A percentile compares a stretch with the other conserved stretches of the same genome.
Conservation (phyloP, 2,329 filamentous ascomycete species). For the Ceratocystis lukuohia region DNA sequence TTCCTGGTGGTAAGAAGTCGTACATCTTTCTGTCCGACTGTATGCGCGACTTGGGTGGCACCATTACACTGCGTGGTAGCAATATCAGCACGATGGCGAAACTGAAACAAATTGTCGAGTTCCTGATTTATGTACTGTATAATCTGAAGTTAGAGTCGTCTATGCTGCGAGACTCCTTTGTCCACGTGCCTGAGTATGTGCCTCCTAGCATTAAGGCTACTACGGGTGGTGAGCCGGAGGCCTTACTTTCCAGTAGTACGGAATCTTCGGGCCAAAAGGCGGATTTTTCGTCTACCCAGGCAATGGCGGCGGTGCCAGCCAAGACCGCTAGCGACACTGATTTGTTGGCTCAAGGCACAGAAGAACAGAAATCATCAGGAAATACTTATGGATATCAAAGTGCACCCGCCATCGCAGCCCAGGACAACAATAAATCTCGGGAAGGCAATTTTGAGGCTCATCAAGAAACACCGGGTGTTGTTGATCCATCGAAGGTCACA, state of each 20-base stretch:
- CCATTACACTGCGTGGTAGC: constrained; percentile 78
- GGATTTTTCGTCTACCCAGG: not conserved
- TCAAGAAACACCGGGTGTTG: not conserved
- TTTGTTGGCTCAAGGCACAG: too few species aligned
- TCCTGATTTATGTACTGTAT: constrained; percentile 98
- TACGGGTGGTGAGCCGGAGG: not conserved
- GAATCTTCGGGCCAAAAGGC: not conserved
- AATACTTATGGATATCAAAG: not conserved
- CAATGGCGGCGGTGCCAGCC: not conserved
- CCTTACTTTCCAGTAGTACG: not conserved
- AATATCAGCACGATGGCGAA: constrained; percentile 56
- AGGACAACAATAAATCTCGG: not conserved
- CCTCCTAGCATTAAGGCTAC: not conserved
- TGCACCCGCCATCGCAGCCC: not conserved
- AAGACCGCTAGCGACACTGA: not conserved
- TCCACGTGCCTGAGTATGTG: constrained; percentile 58
- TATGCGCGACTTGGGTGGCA: constrained; percentile 79
- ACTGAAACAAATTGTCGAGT: constrained; percentile 89
- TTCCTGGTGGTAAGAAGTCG: constrained; percentile 68
- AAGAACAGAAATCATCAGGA: not conserved
- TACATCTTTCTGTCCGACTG: constrained; percentile 93
- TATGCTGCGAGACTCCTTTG: constrained; percentile 82
- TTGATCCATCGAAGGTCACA: not conserved
- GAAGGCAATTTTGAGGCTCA: not conserved
- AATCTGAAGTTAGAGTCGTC: constrained; percentile 93